These are phyloP conservation scores for Calonectria fujianensis DNA, from an alignment of 2,329 filamentous ascomycete species.

Conservation along the genomic window DNA sequence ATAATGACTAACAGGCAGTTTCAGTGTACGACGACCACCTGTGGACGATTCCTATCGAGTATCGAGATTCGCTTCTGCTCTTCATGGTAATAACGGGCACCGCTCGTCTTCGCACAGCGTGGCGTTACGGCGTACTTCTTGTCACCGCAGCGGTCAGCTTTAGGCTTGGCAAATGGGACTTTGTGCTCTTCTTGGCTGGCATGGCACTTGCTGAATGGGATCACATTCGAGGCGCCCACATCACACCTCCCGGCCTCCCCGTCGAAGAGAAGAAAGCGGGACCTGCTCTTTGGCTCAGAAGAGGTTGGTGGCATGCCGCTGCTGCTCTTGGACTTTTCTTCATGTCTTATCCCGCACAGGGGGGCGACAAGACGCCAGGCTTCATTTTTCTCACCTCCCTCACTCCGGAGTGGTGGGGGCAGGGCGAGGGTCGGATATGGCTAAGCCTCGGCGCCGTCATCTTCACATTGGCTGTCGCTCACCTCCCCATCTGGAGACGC, in stretches of 20 bases:
- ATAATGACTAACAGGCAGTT: conserved; percentile 43
- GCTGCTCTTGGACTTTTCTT: conserved; percentile 73
- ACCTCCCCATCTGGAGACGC: conserved; percentile 68
- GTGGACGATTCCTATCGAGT: conserved; percentile 79
- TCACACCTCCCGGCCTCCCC: conserved; percentile 54
- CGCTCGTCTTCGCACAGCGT: conserved; percentile 64
- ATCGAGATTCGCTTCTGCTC: conserved; percentile 73
- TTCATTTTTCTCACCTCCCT: conserved; percentile 69
- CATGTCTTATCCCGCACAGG: conserved; percentile 61
- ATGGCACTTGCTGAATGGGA: conserved; percentile 74
- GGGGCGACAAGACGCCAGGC: conserved; percentile 69
- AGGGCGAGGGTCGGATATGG: conserved; percentile 73
- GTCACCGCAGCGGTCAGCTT: conserved; percentile 67
- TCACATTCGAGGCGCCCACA: conserved; percentile 67
- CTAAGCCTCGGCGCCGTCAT: conserved; percentile 72
- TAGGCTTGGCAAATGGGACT: conserved; percentile 70
- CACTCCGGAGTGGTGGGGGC: conserved; percentile 69
- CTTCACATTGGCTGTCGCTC: conserved; percentile 70
- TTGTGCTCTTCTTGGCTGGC: conserved; percentile 72
- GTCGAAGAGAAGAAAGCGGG: conserved; percentile 2
- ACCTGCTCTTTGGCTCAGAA: not conserved
- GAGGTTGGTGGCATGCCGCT: conserved; percentile 57
- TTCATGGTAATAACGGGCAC: conserved; percentile 72
- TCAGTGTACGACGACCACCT: conserved; percentile 74
- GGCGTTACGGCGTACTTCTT: conserved; percentile 66